Base-by-base conservation (phyloP, 2,329 filamentous ascomycete species). In the Hymenoscyphus repandus region DNA sequence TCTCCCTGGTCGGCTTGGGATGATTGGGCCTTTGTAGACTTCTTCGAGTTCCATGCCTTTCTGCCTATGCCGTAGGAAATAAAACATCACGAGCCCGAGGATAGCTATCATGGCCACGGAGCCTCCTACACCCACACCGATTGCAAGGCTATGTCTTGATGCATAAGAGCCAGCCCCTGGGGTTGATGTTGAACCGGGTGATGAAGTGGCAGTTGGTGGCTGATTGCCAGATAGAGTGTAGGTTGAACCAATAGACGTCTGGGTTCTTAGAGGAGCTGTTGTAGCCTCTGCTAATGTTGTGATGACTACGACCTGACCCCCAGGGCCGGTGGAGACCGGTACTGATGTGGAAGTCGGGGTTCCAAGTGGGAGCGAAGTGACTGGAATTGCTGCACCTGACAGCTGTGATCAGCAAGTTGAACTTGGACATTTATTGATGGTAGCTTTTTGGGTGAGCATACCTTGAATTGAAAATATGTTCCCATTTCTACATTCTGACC, bases 11-110 rank as follows among this genome's bases (percentile, higher is more conserved):
- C 34, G 36, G n/a, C 15, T 46, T 12, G 44, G 44, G 1, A 37
- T 18, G 6, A 27, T 27, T 4, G 46, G 46, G 6, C 46, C 46
- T 22, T 49, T 42, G 18, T 49, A 49, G 30, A 49, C 31, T 15
- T 49, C 46, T 17, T 34, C 32, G 1, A 49, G 12, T 27, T 49
- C 46, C 7, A 42, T 18, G 31, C 6, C 10, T 5, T 22, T 13
- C 13, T 37, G 27, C 7, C 38, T 37, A 11, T 31, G 20, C n/a
- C 39, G 38, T 11, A 36, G 32, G 30, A 34, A 27, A 11, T 33
- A n/a, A n/a, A 36, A 49, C 12, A 22, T 2, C 15, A 22, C 45
- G 18, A 49, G 46, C 17, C 41, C 11, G 18, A 33, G 11, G 37
- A 49, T 15, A 31, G 15, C 12, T 22, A 22, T 27, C 5, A 37